phyloP scores from a whole-genome alignment of 371 early-diverging fungal genomes.

The Mucor irregularis region DNA sequence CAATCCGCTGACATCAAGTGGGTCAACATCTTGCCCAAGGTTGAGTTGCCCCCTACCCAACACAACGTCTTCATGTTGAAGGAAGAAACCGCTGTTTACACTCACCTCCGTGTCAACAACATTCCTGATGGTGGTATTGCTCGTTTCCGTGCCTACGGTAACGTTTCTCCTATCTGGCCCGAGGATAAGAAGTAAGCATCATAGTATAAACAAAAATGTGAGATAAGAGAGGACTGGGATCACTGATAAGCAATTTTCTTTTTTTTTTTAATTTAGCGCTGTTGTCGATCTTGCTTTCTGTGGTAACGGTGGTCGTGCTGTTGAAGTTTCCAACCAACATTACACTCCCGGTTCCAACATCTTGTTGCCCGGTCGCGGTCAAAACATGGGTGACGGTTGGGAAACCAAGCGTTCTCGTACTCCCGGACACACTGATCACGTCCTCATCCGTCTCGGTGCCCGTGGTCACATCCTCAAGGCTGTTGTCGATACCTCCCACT shows the following conservation, averaged over 20 bases:
- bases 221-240: background rate
- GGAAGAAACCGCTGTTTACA: constrained; percentile 55
- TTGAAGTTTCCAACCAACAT: constrained; percentile 75
- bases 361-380: constrained; percentile 75
- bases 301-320: constrained; percentile 75
- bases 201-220: background rate
- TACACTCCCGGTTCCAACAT: constrained; percentile 80
- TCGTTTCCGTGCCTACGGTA: constrained; percentile 87
- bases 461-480: constrained; percentile 74
- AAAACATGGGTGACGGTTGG: constrained; percentile 78
- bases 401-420: constrained; percentile 76
- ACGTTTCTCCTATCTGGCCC: constrained; percentile 70
- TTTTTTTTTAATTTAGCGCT: constrained; percentile 37
- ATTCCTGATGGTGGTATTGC: constrained; percentile 93
- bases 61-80: constrained; percentile 72
- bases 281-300: constrained; percentile 78
- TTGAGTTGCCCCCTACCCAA: constrained; percentile 60
- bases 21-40: constrained; percentile 74
- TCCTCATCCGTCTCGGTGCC: constrained; percentile 72
- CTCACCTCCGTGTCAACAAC: constrained; percentile 79
- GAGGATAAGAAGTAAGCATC: constrained; percentile 40
- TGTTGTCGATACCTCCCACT: constrained; percentile 84
- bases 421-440: constrained; percentile 73
- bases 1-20: constrained; percentile 58
- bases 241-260: constrained; percentile 1